Conservation (phyloP, 208 protist species). For the Trypanosoma mega region DNA sequence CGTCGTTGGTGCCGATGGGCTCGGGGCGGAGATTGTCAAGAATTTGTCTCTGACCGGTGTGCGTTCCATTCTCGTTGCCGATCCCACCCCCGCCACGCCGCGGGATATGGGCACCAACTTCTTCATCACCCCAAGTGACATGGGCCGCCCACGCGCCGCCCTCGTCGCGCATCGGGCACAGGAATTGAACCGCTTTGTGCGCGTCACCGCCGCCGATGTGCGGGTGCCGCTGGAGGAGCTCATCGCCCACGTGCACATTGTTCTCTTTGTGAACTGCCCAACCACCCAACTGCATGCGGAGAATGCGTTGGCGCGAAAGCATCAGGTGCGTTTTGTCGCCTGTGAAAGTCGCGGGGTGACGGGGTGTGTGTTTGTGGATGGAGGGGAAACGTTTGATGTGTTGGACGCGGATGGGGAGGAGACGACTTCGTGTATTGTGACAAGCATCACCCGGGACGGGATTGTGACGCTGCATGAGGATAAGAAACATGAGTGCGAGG, state of each 20-base stretch:
- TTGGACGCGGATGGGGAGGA: constrained; percentile 88
- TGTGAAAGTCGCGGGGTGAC: constrained; percentile 80
- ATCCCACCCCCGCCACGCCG: constrained; percentile 34
- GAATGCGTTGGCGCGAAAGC: constrained; percentile 54
- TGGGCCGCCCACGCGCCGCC: constrained; percentile 55
- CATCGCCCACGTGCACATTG: constrained; percentile 57
- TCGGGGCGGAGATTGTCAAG: constrained; percentile 90
- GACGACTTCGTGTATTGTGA: constrained; percentile 77
- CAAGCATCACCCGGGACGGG: constrained; percentile 57
- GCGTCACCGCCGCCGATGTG: constrained; percentile 39
- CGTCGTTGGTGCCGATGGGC: constrained; percentile 78
- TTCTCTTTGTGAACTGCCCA: constrained; percentile 74
- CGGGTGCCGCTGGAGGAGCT: constrained; percentile 15
- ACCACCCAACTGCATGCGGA: constrained; percentile 50
- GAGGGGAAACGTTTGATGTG: constrained; percentile 55
- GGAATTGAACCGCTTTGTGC: constrained; percentile 90
- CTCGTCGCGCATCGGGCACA: constrained; percentile 58
- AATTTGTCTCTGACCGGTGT: constrained; percentile 90
- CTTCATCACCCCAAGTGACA: constrained; percentile 55
- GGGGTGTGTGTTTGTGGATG: constrained; percentile 86
- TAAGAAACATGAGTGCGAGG: constrained; percentile 85
- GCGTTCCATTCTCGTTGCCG: constrained; percentile 58
- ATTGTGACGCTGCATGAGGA: constrained; percentile 87
- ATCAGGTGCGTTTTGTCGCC: constrained; percentile 76
- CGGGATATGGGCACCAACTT: constrained; percentile 88